These are phyloP conservation scores for Nelumbo lutea DNA, from an alignment of 164 flowering plant species.

Conservation along the genomic window DNA sequence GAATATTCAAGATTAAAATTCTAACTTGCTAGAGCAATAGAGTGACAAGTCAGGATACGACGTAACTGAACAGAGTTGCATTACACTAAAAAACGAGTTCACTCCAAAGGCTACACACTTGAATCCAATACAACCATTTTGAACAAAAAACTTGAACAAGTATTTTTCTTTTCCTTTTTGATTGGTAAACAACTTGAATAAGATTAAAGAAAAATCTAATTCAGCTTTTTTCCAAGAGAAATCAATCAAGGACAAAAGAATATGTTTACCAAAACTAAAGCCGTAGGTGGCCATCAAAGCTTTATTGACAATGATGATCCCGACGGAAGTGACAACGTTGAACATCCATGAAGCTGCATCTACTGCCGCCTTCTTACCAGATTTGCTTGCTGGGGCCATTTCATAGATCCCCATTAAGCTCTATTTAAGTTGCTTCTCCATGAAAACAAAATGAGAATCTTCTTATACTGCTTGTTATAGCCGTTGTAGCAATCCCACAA, in stretches of 20 bases:
- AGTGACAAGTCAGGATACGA: too few relatives aligned
- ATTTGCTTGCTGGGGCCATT: conserved; percentile 38
- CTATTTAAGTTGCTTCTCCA: conserved; percentile 5
- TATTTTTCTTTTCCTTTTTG: too few relatives aligned
- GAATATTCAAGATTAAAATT: too few relatives aligned
- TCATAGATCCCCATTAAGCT: neutral
- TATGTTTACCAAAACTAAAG: conserved; percentile 35
- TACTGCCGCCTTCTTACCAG: conserved; percentile 33
- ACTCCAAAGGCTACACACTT: too few relatives aligned
- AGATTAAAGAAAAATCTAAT: too few relatives aligned
- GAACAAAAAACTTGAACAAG: too few relatives aligned
- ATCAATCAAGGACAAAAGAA: neutral
- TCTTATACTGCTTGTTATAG: neutral
- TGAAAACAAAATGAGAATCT: conserved; percentile 1
- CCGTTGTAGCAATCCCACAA: neutral
- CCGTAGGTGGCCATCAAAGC: conserved; percentile 44
- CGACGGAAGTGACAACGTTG: conserved; percentile 45
- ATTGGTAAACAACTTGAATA: too few relatives aligned
- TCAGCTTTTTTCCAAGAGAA: neutral
- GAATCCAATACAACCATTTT: too few relatives aligned
- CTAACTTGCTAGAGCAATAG: too few relatives aligned
- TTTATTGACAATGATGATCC: conserved; percentile 40
- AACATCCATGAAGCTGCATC: conserved; percentile 45
- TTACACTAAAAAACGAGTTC: too few relatives aligned
- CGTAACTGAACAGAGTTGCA: too few relatives aligned